Percentiles rank a stretch among this genome's conserved stretches.
These are phyloP conservation scores for Trichoderma sp. DNA, from an alignment of 2,329 filamentous ascomycete species.

Conservation along the genomic window DNA sequence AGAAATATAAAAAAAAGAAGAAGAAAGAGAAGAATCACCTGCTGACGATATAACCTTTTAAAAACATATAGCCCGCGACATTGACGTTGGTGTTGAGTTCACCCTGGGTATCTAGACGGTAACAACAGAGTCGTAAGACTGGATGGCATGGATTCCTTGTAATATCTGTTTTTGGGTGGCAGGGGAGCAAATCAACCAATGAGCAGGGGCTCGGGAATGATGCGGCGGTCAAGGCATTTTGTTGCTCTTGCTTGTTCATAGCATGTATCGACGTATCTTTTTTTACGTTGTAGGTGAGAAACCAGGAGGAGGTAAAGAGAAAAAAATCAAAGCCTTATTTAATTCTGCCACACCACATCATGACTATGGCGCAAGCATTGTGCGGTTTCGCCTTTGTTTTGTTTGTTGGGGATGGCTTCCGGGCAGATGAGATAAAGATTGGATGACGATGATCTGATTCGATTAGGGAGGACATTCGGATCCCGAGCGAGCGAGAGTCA, in stretches of 20 bases:
- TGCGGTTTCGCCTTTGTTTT: not conserved
- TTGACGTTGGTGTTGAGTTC: constrained; percentile 96
- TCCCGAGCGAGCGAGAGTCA: not conserved
- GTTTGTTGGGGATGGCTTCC: not conserved
- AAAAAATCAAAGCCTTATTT: not conserved
- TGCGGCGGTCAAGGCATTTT: constrained; percentile 19
- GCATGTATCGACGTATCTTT: constrained; percentile 6
- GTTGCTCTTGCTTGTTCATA: constrained; percentile 3
- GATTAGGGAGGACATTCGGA: not conserved
- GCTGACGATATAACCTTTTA: not conserved
- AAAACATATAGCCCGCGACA: constrained; percentile 70
- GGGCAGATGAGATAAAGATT: not conserved
- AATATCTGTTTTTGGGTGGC: constrained; percentile 29
- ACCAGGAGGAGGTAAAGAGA: not conserved
- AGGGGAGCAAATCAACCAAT: constrained; percentile 25
- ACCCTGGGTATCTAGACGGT: constrained; percentile 80
- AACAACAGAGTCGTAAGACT: constrained; percentile 16
- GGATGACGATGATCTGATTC: not conserved
- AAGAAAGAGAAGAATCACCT: not conserved
- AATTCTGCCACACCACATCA: not conserved
- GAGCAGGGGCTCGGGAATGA: constrained; percentile 19
- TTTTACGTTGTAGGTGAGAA: constrained; percentile 5
- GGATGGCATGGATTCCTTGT: constrained; percentile 28
- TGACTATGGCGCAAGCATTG: not conserved
- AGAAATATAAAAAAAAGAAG: not conserved